Evolutionary conservation across 1,284 basidiomycete genomes (phyloP).

Genomic region (Heliocybe sulcata): DNA sequence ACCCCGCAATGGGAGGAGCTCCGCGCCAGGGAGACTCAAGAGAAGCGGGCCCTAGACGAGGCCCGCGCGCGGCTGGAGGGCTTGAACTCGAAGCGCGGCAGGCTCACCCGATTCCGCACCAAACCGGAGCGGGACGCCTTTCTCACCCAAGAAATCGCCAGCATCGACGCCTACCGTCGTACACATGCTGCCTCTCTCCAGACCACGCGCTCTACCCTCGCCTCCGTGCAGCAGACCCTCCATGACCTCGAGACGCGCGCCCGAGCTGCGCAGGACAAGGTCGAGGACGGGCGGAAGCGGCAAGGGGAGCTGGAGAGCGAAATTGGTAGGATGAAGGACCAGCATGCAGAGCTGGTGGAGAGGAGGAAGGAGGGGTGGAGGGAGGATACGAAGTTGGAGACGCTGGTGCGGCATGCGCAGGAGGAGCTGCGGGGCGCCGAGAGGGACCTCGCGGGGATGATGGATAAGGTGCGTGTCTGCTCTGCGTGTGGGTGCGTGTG

Average conservation of each 20-base stretch:
- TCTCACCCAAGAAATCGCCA: slow-evolving; percentile 66
- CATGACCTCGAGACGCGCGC: slow-evolving; percentile 54
- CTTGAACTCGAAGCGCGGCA: slow-evolving; percentile 84
- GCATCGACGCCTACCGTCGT: slow-evolving; percentile 51
- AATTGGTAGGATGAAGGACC: slow-evolving; percentile 59
- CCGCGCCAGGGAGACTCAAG: slow-evolving; percentile 49
- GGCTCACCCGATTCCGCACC: slow-evolving; percentile 79
- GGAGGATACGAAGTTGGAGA: slow-evolving; percentile 86
- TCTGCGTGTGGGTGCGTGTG: neutral
- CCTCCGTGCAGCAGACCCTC: slow-evolving; percentile 37
- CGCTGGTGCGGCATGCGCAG: slow-evolving; percentile 67
- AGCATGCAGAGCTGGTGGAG: slow-evolving; percentile 70
- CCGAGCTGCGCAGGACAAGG: slow-evolving; percentile 55
- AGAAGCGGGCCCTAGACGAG: slow-evolving; percentile 69
- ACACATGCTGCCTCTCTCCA: slow-evolving; percentile 46
- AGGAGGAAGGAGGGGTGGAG: slow-evolving; percentile 92
- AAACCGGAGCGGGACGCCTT: slow-evolving; percentile 78
- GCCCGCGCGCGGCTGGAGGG: slow-evolving; percentile 63
- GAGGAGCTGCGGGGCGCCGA: slow-evolving; percentile 81
- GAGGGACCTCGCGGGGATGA: slow-evolving; percentile 79
- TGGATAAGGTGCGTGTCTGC: slow-evolving; percentile 73
- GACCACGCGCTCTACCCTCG: slow-evolving; percentile 38
- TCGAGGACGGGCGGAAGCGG: slow-evolving; percentile 72
- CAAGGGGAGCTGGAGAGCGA: slow-evolving; percentile 65
- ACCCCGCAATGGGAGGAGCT: slow-evolving; percentile 61